Percentiles rank a stretch among this genome's conserved stretches.
Evolutionary conservation across 2,329 filamentous ascomycete genomes (phyloP).

Genomic region (Penicillium sp.): DNA sequence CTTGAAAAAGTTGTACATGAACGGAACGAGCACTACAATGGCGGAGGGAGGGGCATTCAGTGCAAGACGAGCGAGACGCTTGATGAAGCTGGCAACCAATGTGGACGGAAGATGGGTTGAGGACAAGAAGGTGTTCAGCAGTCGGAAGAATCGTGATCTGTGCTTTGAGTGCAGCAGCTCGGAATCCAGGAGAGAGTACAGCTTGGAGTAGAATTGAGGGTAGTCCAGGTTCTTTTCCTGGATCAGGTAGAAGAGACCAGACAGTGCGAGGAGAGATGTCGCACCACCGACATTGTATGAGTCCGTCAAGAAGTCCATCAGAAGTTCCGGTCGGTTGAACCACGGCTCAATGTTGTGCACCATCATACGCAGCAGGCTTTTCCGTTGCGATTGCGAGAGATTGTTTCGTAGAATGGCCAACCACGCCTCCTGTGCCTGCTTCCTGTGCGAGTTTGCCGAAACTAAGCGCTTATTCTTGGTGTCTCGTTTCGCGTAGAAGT

Average conservation of each 20-base stretch:
- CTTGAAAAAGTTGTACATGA: conserved; percentile 93
- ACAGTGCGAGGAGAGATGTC: conserved; percentile 82
- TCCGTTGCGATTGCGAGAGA: conserved; percentile 72
- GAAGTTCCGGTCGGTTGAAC: conserved; percentile 82
- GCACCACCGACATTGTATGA: conserved; percentile 85
- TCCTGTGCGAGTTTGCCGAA: conserved; percentile 70
- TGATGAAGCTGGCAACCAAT: conserved; percentile 93
- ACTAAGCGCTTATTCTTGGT: conserved; percentile 68
- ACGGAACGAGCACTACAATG: conserved; percentile 84
- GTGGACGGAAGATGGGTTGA: conserved; percentile 91
- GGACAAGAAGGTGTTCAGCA: conserved; percentile 84
- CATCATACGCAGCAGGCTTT: conserved; percentile 72
- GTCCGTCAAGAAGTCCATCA: conserved; percentile 96
- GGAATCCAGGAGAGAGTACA: conserved; percentile 87
- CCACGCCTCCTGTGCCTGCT: conserved; percentile 83
- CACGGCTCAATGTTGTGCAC: conserved; percentile 79
- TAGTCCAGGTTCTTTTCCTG: conserved; percentile 94
- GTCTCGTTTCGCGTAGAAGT: conserved; percentile 50
- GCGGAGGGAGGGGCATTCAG: conserved; percentile 87
- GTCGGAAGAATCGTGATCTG: conserved; percentile 86
- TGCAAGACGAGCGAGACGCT: conserved; percentile 79
- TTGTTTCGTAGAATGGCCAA: conserved; percentile 67
- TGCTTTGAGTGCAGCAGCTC: conserved; percentile 91
- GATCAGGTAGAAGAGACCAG: conserved; percentile 93
- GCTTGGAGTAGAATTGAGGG: conserved; percentile 86